These are phyloP conservation scores for Cadophora sp. DNA, from an alignment of 2,329 filamentous ascomycete species.

Conservation along the genomic window DNA sequence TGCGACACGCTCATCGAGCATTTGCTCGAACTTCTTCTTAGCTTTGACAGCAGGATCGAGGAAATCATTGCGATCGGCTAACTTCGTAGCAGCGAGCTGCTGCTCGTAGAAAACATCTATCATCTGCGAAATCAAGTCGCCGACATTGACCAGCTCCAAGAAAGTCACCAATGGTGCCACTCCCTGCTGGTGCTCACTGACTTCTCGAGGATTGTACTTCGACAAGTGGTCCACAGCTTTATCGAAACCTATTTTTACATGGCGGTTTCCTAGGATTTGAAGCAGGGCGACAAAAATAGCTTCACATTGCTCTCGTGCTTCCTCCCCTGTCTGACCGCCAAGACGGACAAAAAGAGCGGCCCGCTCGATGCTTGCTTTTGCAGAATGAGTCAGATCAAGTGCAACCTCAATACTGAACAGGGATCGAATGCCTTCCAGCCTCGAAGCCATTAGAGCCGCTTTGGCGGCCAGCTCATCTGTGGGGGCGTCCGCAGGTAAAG, in stretches of 20 bases:
- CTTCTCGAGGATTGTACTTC: conserved; percentile 87
- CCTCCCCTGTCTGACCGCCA: conserved; percentile 79
- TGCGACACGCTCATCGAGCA: conserved; percentile 96
- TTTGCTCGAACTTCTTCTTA: conserved; percentile 98
- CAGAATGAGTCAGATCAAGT: conserved; percentile 84
- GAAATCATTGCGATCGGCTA: conserved; percentile 94
- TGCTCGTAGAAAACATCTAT: conserved; percentile 98
- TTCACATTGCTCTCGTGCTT: conserved; percentile 87
- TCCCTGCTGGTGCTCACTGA: conserved; percentile 71
- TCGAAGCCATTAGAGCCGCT: conserved; percentile 95
- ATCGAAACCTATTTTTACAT: conserved; percentile 93
- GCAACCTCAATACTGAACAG: conserved; percentile 97
- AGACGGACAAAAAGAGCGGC: conserved; percentile 83
- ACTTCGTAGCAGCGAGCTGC: conserved; percentile 81
- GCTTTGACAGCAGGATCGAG: conserved; percentile 89
- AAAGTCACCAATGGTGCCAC: conserved; percentile 95
- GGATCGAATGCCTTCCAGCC: conserved; percentile 91
- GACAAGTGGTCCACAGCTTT: conserved; percentile 91
- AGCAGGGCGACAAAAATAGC: conserved; percentile 86
- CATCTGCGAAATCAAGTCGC: conserved; percentile 98
- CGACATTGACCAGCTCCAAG: conserved; percentile 96
- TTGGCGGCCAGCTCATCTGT: conserved; percentile 94
- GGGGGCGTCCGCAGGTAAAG: conserved; percentile 70
- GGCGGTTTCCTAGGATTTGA: conserved; percentile 81
- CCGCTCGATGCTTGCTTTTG: conserved; percentile 86